phyloP scores from a whole-genome alignment of 2,329 filamentous ascomycete genomes.

The Trichoderma cornu-damae region DNA sequence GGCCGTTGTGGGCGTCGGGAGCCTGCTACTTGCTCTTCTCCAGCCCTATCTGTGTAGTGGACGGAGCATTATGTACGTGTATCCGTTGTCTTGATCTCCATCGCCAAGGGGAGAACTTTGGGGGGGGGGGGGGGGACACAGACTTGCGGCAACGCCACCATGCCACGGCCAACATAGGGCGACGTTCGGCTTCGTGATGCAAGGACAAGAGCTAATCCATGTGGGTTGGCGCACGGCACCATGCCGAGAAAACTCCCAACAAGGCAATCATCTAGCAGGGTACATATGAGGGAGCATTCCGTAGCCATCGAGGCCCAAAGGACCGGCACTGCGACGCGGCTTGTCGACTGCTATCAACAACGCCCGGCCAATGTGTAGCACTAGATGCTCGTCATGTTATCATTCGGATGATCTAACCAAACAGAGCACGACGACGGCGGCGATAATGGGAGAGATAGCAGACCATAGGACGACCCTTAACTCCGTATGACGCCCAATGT shows the following conservation, averaged over 20 bases:
- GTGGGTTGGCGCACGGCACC: neutral
- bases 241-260: neutral
- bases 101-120: slow-evolving; percentile 1
- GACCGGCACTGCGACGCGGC: neutral
- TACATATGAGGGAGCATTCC: neutral
- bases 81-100: slow-evolving; percentile 10
- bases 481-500: slow-evolving; percentile 2
- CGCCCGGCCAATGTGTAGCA: neutral
- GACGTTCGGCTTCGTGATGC: slow-evolving; percentile 9
- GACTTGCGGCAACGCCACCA: slow-evolving; percentile 15
- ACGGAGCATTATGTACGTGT: slow-evolving; percentile 1
- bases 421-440: neutral
- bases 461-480: neutral
- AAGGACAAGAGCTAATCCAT: neutral
- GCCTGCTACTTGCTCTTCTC: neutral
- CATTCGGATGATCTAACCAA: neutral
- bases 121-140: slow-evolving; percentile 9
- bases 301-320: neutral
- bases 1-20: neutral
- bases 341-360: neutral
- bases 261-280: neutral
- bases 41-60: slow-evolving; percentile 13
- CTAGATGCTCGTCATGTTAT: slow-evolving; percentile 8
- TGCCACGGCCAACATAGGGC: neutral
- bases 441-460: neutral